Base-by-base conservation (phyloP, 768 basidiomycete species). In the Kwoniella heveanensis region DNA sequence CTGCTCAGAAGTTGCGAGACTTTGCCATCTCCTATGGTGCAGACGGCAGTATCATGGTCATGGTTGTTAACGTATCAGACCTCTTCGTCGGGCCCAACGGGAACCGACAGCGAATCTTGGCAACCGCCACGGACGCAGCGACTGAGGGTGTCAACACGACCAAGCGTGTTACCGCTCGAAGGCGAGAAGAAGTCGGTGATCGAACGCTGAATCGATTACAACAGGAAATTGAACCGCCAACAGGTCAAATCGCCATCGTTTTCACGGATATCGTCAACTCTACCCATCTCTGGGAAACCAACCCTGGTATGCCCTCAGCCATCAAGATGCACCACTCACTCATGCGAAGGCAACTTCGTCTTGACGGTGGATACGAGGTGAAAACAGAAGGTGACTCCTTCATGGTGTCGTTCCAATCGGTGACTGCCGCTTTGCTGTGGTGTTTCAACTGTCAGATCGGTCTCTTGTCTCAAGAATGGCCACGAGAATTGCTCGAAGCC, bases 341-440 rank as follows among this genome's bases (percentile, higher is more conserved):
- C 24, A 84, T 98, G 50, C 87, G 96, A 22, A 85, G 94, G 6
- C 88, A 89, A 64, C 82, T 97, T 30, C 87, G 95, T 27, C 83
- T 89, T 46, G 94, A 93, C 72, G 93, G 93, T 27, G 96, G 96
- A 0, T 99, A 98, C 79, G 92, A 97, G 81, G 95, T 98, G 74
- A 99, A 99, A 82, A 99, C 96, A 12, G 96, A 99, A 87, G 96
- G 96, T 27, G 96, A 98, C 74, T 88, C 95, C 0, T 99, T 99
- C 83, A 94, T 99, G 90, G 93, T 93, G 57, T 92, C 95, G 22
- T 99, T 99, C 85, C 90, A 91, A 1, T 90, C 88, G 1, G 86
- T 92, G 13, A 83, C 92, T 1, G 85, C 90, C 0, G 96, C 92
- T 0, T 80, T 97, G 19, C 88, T 92, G 84, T 99, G 92, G 90